These are phyloP conservation scores for Fusarium newnesense DNA, from an alignment of 2,329 filamentous ascomycete species.

Conservation along the genomic window DNA sequence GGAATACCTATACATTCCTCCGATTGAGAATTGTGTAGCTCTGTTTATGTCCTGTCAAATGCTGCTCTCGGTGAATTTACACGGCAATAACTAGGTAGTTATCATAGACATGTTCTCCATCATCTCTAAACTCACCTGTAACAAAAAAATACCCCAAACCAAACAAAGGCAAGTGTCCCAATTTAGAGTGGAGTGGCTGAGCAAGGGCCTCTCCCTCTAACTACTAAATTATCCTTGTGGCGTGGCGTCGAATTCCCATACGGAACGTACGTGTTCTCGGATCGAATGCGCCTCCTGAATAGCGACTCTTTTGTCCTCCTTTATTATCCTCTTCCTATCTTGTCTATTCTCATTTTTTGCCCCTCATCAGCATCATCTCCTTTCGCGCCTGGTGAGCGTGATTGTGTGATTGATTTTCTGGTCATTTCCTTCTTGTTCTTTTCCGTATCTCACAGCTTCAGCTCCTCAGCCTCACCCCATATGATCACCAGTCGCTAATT, in stretches of 20 bases:
- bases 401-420: conserved; percentile 25
- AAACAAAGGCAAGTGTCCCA: conserved; percentile 17
- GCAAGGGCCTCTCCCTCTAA: conserved; percentile 5
- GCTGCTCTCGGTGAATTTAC: neutral
- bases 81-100: neutral
- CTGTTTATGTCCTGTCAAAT: neutral
- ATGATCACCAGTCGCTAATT: conserved; percentile 36
- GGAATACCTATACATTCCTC: no score
- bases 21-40: no score
- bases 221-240: neutral
- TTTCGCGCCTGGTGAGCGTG: conserved; percentile 37
- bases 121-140: neutral
- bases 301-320: conserved; percentile 14
- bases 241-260: conserved; percentile 33
- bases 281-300: conserved; percentile 38
- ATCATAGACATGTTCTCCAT: neutral
- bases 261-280: conserved; percentile 41
- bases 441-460: conserved; percentile 19
- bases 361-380: conserved; percentile 25
- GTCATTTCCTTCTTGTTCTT: conserved; percentile 10
- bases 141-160: conserved; percentile 8
- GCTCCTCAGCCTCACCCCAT: conserved; percentile 5
- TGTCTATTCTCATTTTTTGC: conserved; percentile 19
- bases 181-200: conserved; percentile 33
- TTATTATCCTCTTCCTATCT: conserved; percentile 8